Evolutionary conservation across 768 basidiomycete species (phyloP).

Genomic region (Zangia roseola): DNA sequence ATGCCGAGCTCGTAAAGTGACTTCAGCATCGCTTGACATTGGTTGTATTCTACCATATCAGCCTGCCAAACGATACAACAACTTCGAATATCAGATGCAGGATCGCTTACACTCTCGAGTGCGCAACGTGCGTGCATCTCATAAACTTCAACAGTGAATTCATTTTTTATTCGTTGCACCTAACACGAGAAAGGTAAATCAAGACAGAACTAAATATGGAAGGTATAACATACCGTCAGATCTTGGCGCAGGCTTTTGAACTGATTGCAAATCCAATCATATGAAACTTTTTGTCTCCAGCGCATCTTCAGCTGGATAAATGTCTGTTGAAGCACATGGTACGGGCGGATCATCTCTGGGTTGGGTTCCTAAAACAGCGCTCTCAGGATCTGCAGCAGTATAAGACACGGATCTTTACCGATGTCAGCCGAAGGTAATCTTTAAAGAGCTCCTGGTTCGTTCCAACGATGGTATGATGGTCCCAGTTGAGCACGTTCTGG

Average conservation of each 20-base stretch:
- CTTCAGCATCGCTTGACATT: conserved; percentile 90
- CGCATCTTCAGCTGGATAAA: conserved; percentile 81
- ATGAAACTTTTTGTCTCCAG: conserved; percentile 76
- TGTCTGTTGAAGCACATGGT: conserved; percentile 79
- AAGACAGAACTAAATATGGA: neutral
- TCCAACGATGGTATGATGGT: conserved; percentile 92
- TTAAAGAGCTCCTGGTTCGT: conserved; percentile 89
- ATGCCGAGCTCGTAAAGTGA: conserved; percentile 92
- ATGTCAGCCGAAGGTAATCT: conserved; percentile 91
- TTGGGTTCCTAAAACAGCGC: conserved; percentile 77
- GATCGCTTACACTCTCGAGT: conserved; percentile 71
- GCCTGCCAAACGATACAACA: conserved; percentile 48
- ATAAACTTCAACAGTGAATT: conserved; percentile 95
- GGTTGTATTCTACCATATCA: conserved; percentile 99
- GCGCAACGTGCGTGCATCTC: conserved; percentile 99
- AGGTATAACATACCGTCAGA: conserved; percentile 72
- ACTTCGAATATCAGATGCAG: conserved; percentile 4
- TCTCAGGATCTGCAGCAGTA: conserved; percentile 4
- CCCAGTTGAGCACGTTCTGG: conserved; percentile 97
- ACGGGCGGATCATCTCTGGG: conserved; percentile 91
- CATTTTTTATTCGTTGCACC: conserved; percentile 99
- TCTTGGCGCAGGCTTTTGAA: conserved; percentile 98
- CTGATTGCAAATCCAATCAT: conserved; percentile 94
- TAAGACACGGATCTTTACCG: conserved; percentile 45
- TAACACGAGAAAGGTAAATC: conserved; percentile 31